phyloP scores from a whole-genome alignment of 2,329 filamentous ascomycete species.

The Penicillium polonicum region DNA sequence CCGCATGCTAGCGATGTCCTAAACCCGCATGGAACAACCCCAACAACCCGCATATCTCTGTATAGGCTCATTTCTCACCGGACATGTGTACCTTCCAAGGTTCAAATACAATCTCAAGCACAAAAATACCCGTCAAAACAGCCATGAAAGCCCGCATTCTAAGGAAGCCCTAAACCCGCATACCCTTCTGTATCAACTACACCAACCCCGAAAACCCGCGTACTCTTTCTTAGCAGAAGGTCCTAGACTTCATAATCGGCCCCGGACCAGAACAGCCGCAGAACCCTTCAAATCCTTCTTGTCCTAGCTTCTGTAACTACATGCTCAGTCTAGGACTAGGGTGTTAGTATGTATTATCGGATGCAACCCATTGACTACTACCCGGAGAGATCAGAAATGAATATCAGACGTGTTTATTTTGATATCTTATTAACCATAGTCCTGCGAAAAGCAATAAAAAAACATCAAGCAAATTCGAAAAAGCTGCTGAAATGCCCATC shows the following conservation, averaged over 20 bases:
- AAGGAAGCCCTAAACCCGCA: too few relatives aligned
- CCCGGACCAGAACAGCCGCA: neutral
- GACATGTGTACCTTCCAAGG: too few relatives aligned
- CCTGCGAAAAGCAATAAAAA: neutral
- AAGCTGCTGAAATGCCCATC: conserved; percentile 4
- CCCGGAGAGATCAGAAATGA: neutral
- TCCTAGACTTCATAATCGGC: neutral
- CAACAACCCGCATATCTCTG: too few relatives aligned
- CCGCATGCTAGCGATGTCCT: neutral
- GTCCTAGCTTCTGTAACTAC: neutral
- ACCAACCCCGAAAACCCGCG: neutral
- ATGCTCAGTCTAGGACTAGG: too few relatives aligned
- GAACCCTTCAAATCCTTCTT: neutral
- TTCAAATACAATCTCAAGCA: too few relatives aligned
- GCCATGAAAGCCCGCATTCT: neutral
- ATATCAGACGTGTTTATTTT: neutral
- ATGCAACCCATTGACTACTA: neutral
- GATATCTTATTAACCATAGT: neutral
- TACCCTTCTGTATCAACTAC: too few relatives aligned
- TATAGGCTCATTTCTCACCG: too few relatives aligned
- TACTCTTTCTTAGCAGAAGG: neutral
- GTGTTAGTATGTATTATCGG: neutral
- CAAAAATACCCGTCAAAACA: too few relatives aligned
- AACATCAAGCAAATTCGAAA: neutral
- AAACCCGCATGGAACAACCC: too few relatives aligned